phyloP scores from a whole-genome alignment of 345 rosid species.

The Syzygium grande region DNA sequence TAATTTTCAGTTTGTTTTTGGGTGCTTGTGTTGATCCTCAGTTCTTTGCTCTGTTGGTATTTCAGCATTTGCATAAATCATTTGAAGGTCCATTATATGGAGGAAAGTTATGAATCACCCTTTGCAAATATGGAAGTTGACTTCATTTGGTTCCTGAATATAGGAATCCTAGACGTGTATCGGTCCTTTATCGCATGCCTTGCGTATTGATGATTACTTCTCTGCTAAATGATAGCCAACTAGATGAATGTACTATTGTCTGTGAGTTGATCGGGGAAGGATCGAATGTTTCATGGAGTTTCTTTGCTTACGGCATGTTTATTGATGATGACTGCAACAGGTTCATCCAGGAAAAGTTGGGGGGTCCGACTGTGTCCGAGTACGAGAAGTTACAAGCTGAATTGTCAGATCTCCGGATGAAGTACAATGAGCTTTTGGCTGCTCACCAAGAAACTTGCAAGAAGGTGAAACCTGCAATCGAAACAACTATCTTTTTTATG shows the following conservation, averaged over 20 bases:
- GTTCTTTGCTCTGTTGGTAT: neutral
- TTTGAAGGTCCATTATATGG: neutral
- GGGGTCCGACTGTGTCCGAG: slow-evolving; percentile 66
- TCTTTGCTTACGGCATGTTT: neutral
- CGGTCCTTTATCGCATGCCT: neutral
- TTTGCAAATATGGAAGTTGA: neutral
- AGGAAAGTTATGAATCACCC: neutral
- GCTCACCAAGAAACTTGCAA: slow-evolving; percentile 59
- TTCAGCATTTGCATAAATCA: neutral
- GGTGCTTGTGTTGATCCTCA: neutral
- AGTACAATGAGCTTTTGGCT: slow-evolving; percentile 61
- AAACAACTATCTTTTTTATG: neutral
- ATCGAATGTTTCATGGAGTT: too few relatives aligned
- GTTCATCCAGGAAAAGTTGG: slow-evolving; percentile 79
- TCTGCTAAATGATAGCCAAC: neutral
- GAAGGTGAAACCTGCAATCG: slow-evolving; percentile 34
- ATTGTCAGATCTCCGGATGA: slow-evolving; percentile 52
- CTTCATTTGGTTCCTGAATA: neutral
- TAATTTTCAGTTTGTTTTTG: neutral
- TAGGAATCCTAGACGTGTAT: neutral
- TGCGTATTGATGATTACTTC: neutral
- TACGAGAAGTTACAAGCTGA: slow-evolving; percentile 85
- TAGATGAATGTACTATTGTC: neutral
- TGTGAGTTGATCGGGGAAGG: neutral
- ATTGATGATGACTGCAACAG: slow-evolving; percentile 21